Base-by-base conservation (phyloP, 192 early-diverging fungal genomes). In the Linderina pennispora region DNA sequence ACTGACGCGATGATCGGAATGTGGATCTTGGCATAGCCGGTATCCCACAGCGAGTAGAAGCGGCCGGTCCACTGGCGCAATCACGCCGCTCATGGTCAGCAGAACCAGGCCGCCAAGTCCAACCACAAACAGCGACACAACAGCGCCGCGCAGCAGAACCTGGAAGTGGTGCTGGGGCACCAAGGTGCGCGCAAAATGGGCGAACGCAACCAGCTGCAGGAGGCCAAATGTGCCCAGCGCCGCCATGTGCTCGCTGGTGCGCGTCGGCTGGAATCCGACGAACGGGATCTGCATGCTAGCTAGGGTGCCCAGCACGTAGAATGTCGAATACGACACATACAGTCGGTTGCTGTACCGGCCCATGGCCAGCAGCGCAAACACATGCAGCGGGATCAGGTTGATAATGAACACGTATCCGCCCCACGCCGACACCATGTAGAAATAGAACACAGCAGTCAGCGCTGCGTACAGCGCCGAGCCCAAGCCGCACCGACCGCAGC, bases 1-100 rank as follows among this genome's bases (percentile, higher is more conserved):
- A 99, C 97, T 16, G 97, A 99, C 0, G 97, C 97, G 62, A 99
- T 99, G 54, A 99, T 98, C 0, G 97, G 97, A 68, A 99, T 99
- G 57, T 98, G 84, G 42, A 88, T 92, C 76, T 98, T 98, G 42
- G 97, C 97, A 53, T 99, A 99, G n/a, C 90, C 91, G 8, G 97
- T 99, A 70, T 99, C 97, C 84, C 91, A 99, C 17, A 99, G 84
- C 17, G 97, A 99, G 74, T 99, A 99, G 74, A 97, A 99, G 18
- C 97, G 89, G 3, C 97, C 97, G 10, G 94, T 98, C 81, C 87
- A 99, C 14, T n/a, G 97, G 97, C 13, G 95, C 93, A 77, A 99
- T 89, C 22, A 86, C 82, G 8, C 94, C 93, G 21, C 74, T 60
- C 42, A 84, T 58, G 13, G 89, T 94, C 50, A 98, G 73, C 4